Evolutionary conservation across 345 rosid genomes (phyloP).

Genomic region (Orychophragmus violaceus): DNA sequence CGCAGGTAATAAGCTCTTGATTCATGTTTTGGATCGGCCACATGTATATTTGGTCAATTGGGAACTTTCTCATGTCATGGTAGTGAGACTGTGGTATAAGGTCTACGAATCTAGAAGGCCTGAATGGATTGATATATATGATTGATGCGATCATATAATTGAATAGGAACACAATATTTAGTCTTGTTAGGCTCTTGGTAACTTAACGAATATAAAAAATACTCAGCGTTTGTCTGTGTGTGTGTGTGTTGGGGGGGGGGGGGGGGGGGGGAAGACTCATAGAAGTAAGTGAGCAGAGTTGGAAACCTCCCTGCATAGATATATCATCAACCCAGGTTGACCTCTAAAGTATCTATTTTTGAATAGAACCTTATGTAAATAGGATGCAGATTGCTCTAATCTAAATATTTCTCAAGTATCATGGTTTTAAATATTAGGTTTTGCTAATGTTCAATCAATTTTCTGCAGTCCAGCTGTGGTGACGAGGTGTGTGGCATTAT

Average conservation of each 20-base stretch:
- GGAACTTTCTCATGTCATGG: background rate
- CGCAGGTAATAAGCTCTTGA: slow-evolving; percentile 59
- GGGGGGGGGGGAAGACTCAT: slow-evolving; percentile 10
- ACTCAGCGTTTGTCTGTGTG: background rate
- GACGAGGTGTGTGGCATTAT: slow-evolving; percentile 85
- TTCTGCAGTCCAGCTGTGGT: slow-evolving; percentile 92
- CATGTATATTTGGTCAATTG: background rate
- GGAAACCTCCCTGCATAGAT: background rate
- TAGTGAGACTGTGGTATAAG: background rate
- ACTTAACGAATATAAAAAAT: background rate
- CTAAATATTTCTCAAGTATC: background rate
- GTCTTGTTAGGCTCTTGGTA: background rate
- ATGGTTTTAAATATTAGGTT: slow-evolving; percentile 5
- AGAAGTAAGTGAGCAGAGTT: background rate
- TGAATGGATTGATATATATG: background rate
- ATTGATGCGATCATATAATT: background rate
- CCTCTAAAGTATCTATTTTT: background rate
- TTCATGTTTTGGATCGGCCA: background rate
- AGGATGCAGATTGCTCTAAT: slow-evolving; percentile 5
- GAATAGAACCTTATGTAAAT: background rate
- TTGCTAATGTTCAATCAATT: slow-evolving; percentile 31
- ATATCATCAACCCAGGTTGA: background rate
- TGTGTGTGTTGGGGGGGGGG: too few relatives aligned
- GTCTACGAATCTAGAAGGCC: background rate
- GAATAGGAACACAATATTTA: background rate